Conservation (phyloP, 768 basidiomycete genomes). For the Mycena albidolilacea region DNA sequence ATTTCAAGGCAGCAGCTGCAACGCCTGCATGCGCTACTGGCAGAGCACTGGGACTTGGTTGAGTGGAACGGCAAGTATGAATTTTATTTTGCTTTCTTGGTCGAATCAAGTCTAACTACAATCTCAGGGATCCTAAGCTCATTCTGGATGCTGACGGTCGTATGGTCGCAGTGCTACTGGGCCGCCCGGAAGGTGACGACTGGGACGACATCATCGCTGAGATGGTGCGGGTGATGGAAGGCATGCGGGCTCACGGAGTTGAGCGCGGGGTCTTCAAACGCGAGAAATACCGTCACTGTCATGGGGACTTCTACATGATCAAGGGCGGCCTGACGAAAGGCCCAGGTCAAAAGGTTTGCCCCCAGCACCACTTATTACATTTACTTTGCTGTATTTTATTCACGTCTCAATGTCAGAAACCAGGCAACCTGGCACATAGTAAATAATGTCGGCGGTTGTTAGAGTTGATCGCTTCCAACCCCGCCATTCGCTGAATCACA, state of each 20-base stretch:
- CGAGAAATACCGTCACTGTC: background rate
- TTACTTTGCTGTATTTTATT: too few relatives aligned
- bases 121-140: background rate
- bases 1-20: too few relatives aligned
- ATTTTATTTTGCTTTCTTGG: too few relatives aligned
- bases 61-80: conserved; percentile 5
- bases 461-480: background rate
- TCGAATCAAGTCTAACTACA: too few relatives aligned
- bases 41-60: background rate
- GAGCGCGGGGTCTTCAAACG: background rate
- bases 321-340: background rate
- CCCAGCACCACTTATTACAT: too few relatives aligned
- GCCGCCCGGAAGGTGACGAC: conserved; percentile 2
- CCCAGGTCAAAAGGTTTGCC: background rate
- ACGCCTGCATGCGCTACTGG: background rate
- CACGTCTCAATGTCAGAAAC: background rate
- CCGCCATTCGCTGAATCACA: background rate
- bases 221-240: background rate
- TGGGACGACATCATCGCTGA: conserved; percentile 1
- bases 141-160: background rate
- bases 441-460: background rate
- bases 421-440: background rate
- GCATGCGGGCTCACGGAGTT: background rate
- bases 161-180: background rate
- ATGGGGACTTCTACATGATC: background rate